A percentile compares a stretch with the other conserved stretches of the same genome.
Conservation (phyloP, 495 filamentous ascomycete genomes). For the Neurospora pannonica region DNA sequence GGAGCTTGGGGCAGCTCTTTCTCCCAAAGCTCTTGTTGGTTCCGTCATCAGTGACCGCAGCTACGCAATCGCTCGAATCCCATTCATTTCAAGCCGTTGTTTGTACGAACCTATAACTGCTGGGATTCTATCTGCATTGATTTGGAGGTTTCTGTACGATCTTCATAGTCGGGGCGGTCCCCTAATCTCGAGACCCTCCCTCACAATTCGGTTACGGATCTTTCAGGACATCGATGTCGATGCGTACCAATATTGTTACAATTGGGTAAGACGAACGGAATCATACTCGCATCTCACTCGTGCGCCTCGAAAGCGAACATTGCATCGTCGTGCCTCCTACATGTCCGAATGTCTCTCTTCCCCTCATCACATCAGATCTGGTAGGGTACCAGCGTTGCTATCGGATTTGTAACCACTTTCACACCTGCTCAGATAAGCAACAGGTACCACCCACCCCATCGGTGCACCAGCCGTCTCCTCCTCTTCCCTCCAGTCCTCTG, state of each 20-base stretch:
- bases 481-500: not conserved
- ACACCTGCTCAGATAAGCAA: not conserved
- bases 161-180: not conserved
- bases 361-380: not conserved
- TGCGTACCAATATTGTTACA: not conserved
- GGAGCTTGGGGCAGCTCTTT: not conserved
- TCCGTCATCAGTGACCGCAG: constrained; percentile 13
- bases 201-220: not conserved
- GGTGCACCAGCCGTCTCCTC: not conserved
- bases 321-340: not conserved
- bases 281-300: not conserved
- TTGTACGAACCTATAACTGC: not conserved
- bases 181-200: not conserved
- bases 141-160: not conserved
- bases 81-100: not conserved
- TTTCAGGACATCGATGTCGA: not conserved
- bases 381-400: not conserved
- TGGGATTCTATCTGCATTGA: not conserved
- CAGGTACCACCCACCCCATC: not conserved
- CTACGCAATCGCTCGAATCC: constrained; percentile 8
- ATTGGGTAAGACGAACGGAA: not conserved
- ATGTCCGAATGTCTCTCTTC: not conserved
- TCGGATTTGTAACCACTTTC: not conserved
- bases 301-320: not conserved
- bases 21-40: not conserved